phyloP scores from a whole-genome alignment of 2,329 filamentous ascomycete genomes.

The Amylocarpus encephaloides region DNA sequence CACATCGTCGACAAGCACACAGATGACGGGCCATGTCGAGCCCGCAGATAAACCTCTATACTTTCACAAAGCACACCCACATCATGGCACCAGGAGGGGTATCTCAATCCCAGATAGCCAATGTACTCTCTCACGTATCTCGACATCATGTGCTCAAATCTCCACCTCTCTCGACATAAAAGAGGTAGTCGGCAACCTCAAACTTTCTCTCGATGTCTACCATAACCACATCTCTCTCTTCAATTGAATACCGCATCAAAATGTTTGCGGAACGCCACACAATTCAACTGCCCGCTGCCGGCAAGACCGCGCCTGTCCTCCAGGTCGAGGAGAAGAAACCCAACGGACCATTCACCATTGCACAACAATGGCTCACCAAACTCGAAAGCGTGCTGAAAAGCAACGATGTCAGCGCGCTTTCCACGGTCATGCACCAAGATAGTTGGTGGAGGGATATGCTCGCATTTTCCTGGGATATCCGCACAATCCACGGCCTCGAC shows the following conservation, averaged over 20 bases:
- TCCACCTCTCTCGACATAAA: background rate
- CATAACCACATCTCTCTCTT: background rate
- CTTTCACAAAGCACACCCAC: background rate
- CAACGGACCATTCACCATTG: slow-evolving; percentile 3
- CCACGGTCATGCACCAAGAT: slow-evolving; percentile 9
- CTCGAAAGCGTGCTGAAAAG: slow-evolving; percentile 10
- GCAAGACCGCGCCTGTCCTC: slow-evolving; percentile 5
- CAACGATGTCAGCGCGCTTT: slow-evolving; percentile 6
- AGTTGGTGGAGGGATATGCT: slow-evolving; percentile 36
- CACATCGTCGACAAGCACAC: background rate
- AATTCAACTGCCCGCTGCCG: slow-evolving; percentile 10
- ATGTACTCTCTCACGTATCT: background rate
- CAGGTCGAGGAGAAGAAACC: background rate
- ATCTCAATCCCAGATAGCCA: background rate
- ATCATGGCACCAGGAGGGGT: background rate
- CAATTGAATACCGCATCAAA: slow-evolving; percentile 1
- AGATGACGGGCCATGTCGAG: slow-evolving; percentile 16
- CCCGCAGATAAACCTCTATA: background rate
- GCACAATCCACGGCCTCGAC: slow-evolving; percentile 31
- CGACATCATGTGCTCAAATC: background rate
- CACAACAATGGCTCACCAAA: slow-evolving; percentile 15
- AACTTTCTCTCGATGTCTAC: background rate
- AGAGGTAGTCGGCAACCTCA: background rate
- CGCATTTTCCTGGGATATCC: slow-evolving; percentile 36
- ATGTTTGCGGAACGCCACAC: slow-evolving; percentile 19